Conservation (phyloP, 352 stramenopile species). For the Elongisporangium senticosum region DNA sequence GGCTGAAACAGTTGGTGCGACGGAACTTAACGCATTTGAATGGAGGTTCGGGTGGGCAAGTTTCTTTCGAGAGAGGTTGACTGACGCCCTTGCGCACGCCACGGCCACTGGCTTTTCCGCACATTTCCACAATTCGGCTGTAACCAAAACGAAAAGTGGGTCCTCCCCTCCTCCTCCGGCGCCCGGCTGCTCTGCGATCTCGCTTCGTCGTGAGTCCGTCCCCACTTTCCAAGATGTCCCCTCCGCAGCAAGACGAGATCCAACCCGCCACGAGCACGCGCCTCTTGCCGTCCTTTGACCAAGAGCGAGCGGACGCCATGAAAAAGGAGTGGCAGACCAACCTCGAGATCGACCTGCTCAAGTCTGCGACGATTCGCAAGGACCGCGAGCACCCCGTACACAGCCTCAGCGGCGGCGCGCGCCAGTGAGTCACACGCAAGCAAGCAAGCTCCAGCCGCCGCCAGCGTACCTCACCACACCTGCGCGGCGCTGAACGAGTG, state of each 20-base stretch:
- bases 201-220: background rate
- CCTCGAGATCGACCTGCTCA: conserved; percentile 59
- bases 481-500: background rate
- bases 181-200: background rate
- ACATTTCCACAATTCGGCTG: background rate
- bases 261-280: background rate
- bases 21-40: background rate
- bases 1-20: background rate
- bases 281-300: background rate
- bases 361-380: conserved; percentile 57
- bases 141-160: background rate
- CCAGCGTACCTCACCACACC: background rate
- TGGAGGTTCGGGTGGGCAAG: background rate
- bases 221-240: background rate
- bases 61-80: background rate
- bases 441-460: background rate
- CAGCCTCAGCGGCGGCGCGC: background rate
- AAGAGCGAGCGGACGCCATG: conserved; percentile 19
- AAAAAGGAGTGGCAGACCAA: conserved; percentile 60
- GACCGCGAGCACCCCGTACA: conserved; percentile 26
- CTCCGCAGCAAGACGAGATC: background rate
- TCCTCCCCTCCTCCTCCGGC: background rate
- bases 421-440: background rate
- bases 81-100: background rate
- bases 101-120: background rate